Conservation (phyloP, 768 basidiomycete species). For the Rhizopogon roseolus region DNA sequence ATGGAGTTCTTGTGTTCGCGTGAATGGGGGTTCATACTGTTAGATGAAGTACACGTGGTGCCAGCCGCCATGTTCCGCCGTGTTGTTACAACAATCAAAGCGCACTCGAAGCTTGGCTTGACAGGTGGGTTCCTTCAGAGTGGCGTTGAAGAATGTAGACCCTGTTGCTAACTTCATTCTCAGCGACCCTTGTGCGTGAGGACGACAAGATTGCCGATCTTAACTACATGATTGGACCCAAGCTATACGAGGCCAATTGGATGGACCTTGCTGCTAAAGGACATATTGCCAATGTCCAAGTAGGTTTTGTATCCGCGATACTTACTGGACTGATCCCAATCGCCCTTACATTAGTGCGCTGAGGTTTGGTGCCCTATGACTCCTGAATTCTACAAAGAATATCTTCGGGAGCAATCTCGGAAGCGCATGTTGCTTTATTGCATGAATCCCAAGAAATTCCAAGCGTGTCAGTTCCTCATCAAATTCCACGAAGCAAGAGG, state of each 20-base stretch:
- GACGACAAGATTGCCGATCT: slow-evolving; percentile 98
- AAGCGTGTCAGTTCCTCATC: slow-evolving; percentile 98
- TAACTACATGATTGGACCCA: slow-evolving; percentile 99
- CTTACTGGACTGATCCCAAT: not conserved
- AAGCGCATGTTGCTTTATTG: slow-evolving; percentile 96
- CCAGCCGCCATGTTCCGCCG: slow-evolving; percentile 98
- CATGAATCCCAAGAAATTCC: slow-evolving; percentile 99
- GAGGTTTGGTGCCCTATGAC: slow-evolving; percentile 99
- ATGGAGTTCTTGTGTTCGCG: slow-evolving; percentile 99
- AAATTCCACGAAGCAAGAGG: slow-evolving; percentile 97
- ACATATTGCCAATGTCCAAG: slow-evolving; percentile 99
- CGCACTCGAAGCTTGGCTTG: slow-evolving; percentile 95
- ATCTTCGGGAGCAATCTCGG: slow-evolving; percentile 86
- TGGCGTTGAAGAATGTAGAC: not conserved
- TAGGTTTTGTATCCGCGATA: slow-evolving; percentile 28
- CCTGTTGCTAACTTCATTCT: not conserved
- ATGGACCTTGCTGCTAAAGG: slow-evolving; percentile 99
- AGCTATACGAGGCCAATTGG: slow-evolving; percentile 99
- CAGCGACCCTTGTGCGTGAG: slow-evolving; percentile 96
- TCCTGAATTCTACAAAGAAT: slow-evolving; percentile 98
- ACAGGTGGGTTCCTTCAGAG: slow-evolving; percentile 57
- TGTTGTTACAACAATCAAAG: slow-evolving; percentile 97
- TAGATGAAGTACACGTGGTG: slow-evolving; percentile 98
- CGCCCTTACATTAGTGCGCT: slow-evolving; percentile 63
- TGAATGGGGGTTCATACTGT: slow-evolving; percentile 97